A percentile compares a stretch with the other conserved stretches of the same genome.
Conservation (phyloP, 805 yeast genomes). For the Yarrowia phangngaensis region DNA sequence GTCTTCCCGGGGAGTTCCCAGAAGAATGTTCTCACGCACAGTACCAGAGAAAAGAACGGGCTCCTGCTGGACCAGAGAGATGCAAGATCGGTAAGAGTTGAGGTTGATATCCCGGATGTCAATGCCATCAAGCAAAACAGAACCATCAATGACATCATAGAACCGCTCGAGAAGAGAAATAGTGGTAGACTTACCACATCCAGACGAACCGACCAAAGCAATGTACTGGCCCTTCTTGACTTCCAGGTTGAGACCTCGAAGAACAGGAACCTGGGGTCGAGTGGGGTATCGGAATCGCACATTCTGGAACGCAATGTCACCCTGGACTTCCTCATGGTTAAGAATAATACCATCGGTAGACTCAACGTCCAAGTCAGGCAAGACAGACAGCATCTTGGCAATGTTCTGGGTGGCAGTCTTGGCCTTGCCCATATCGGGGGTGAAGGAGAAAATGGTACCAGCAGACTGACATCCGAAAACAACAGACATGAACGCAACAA, state of each 20-base stretch:
- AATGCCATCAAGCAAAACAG: conserved; percentile 50
- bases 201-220: conserved; percentile 66
- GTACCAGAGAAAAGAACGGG: conserved; percentile 56
- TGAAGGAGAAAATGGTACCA: conserved; percentile 42
- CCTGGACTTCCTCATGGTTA: conserved; percentile 41
- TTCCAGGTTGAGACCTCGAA: conserved; percentile 49
- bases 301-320: conserved; percentile 52
- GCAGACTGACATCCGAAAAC: conserved; percentile 46
- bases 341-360: conserved; percentile 36
- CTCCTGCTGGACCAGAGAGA: conserved; percentile 62
- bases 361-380: conserved; percentile 39
- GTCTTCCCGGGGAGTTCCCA: conserved; percentile 43
- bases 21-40: conserved; percentile 53
- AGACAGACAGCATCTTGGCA: conserved; percentile 37
- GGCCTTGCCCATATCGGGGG: conserved; percentile 47
- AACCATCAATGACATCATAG: conserved; percentile 49
- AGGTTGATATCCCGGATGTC: conserved; percentile 50
- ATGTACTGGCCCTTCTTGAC: conserved; percentile 53
- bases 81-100: conserved; percentile 47
- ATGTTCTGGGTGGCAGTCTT: conserved; percentile 40
- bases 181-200: conserved; percentile 59
- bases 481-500: conserved; percentile 41
- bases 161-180: conserved; percentile 51
- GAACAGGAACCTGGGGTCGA: conserved; percentile 49
- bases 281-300: conserved; percentile 66